phyloP scores from a whole-genome alignment of 2,329 filamentous ascomycete species.

The Reticulascus tulasneorum region DNA sequence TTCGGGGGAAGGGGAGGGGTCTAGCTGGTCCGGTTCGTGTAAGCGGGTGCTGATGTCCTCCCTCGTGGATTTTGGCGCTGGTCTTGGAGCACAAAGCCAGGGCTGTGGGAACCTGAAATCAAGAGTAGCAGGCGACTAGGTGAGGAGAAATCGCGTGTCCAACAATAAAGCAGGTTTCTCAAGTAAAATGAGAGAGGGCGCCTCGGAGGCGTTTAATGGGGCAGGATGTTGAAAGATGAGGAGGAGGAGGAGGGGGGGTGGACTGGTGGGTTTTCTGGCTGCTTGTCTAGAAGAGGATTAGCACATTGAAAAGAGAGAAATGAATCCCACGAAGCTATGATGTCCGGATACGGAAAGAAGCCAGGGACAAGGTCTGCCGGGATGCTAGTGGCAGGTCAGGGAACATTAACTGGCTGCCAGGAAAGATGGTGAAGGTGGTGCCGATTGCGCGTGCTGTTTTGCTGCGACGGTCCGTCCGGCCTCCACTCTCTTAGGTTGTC shows the following conservation, averaged over 20 bases:
- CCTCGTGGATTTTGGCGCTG: no score
- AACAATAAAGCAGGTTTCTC: not conserved
- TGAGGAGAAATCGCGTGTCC: no score
- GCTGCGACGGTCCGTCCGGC: no score
- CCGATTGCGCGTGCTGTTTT: not conserved
- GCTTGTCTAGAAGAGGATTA: conserved; percentile 5
- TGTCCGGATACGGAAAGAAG: conserved; percentile 9
- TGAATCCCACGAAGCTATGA: conserved; percentile 3
- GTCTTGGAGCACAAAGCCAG: not conserved
- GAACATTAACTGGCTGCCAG: not conserved
- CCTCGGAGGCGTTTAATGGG: conserved; percentile 8
- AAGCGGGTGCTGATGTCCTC: no score
- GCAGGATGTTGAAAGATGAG: conserved; percentile 1
- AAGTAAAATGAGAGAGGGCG: conserved; percentile 11
- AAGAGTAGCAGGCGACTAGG: not conserved
- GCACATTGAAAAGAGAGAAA: conserved; percentile 1
- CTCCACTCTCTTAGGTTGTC: not conserved
- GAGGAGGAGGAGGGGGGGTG: not conserved
- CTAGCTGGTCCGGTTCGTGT: no score
- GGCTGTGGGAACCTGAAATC: not conserved
- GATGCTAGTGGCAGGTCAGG: not conserved
- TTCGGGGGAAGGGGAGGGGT: no score
- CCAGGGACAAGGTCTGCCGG: conserved; percentile 1
- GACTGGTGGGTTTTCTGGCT: conserved; percentile 2
- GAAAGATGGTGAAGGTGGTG: not conserved